These are phyloP conservation scores for Zizania latifolia DNA, from an alignment of 176 grass and related monocot species.

Conservation along the genomic window DNA sequence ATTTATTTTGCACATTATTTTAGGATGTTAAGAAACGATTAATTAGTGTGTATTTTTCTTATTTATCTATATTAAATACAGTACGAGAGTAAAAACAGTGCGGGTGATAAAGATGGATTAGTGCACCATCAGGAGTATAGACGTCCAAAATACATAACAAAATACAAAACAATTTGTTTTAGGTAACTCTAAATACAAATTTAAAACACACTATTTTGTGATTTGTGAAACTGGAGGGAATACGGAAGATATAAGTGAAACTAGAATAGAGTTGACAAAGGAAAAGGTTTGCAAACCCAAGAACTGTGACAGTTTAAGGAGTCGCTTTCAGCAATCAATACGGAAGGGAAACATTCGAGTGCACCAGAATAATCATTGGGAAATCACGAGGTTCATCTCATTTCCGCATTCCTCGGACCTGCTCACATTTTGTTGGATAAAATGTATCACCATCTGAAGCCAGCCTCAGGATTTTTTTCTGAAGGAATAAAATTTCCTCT, in stretches of 20 bases:
- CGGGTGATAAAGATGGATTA: too few relatives aligned
- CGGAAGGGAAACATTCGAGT: conserved; percentile 12
- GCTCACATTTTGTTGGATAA: neutral
- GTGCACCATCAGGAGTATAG: too few relatives aligned
- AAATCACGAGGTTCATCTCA: conserved; percentile 14
- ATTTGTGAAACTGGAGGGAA: too few relatives aligned
- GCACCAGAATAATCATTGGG: conserved; percentile 29
- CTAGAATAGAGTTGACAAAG: neutral
- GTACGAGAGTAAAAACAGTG: too few relatives aligned
- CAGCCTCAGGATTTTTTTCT: neutral
- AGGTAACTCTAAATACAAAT: too few relatives aligned
- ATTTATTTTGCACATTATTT: too few relatives aligned
- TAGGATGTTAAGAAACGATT: too few relatives aligned
- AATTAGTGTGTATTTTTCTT: too few relatives aligned
- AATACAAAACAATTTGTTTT: too few relatives aligned
- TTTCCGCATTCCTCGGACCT: neutral
- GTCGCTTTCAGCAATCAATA: conserved; percentile 27
- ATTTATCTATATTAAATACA: too few relatives aligned
- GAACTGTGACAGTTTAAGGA: neutral
- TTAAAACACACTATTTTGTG: too few relatives aligned
- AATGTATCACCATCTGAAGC: neutral
- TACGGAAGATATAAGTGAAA: neutral
- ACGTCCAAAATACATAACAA: too few relatives aligned
- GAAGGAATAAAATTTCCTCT: neutral
- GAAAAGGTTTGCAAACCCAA: neutral